Conservation (phyloP, 176 grass and related monocot species). For the Eragrostis curvula region DNA sequence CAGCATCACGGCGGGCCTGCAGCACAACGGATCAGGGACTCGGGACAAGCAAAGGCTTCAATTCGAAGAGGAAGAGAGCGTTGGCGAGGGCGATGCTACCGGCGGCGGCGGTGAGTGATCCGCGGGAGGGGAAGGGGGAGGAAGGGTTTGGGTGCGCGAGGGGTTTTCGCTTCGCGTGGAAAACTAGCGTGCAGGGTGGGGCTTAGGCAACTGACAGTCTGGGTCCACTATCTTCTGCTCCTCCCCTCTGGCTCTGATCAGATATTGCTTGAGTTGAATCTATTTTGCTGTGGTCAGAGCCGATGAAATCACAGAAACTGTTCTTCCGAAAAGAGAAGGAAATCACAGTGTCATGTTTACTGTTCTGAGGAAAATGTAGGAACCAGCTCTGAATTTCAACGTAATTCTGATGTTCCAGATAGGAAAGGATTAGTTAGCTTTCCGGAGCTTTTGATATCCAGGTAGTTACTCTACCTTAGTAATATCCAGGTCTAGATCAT, state of each 20-base stretch:
- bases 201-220: not conserved
- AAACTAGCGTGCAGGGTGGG: not conserved
- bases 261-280: too few relatives aligned
- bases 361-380: too few relatives aligned
- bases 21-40: not conserved
- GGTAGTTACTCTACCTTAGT: too few relatives aligned
- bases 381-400: too few relatives aligned
- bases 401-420: too few relatives aligned
- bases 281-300: too few relatives aligned
- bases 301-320: too few relatives aligned
- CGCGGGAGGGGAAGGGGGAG: not conserved
- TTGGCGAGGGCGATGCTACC: not conserved
- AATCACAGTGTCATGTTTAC: too few relatives aligned
- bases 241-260: not conserved
- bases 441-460: too few relatives aligned
- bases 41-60: not conserved
- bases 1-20: conserved; percentile 53
- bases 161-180: conserved; percentile 16
- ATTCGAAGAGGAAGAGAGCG: not conserved
- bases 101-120: conserved; percentile 30
- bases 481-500: too few relatives aligned
- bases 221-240: not conserved
- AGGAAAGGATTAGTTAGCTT: too few relatives aligned
- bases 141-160: conserved; percentile 38
- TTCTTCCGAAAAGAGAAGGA: too few relatives aligned